Conservation (phyloP, 2,329 filamentous ascomycete genomes). For the Diaporthe citri region DNA sequence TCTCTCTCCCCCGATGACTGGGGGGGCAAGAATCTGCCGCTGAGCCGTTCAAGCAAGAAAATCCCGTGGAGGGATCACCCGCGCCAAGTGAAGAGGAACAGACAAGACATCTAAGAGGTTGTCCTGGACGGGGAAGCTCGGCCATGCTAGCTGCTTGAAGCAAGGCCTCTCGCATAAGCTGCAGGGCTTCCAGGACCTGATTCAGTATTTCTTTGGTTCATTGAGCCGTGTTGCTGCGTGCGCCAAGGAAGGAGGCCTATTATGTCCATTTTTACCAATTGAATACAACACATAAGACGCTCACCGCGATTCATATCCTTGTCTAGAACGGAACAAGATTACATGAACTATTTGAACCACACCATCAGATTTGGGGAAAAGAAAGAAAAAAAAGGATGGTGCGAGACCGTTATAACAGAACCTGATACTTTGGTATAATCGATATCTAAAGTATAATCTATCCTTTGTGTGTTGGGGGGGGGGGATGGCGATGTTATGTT, state of each 20-base stretch:
- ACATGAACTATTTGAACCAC: background rate
- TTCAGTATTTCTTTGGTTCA: background rate
- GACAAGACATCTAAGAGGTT: background rate
- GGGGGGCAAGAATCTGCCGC: background rate
- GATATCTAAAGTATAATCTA: too few relatives aligned
- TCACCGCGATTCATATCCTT: background rate
- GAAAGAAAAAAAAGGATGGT: too few relatives aligned
- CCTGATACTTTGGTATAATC: too few relatives aligned
- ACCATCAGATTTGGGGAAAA: too few relatives aligned
- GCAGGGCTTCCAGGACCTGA: background rate
- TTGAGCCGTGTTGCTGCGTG: background rate
- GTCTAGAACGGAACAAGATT: background rate
- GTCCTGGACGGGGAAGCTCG: background rate
- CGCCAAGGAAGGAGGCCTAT: background rate
- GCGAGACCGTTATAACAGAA: too few relatives aligned
- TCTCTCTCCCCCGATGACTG: background rate
- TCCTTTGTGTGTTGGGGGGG: background rate
- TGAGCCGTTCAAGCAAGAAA: background rate
- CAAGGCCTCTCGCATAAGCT: background rate
- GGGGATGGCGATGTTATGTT: background rate
- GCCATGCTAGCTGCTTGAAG: constrained; percentile 7
- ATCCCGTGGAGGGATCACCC: background rate
- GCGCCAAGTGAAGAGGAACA: background rate
- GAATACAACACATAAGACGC: background rate
- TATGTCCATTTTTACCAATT: background rate